A percentile compares a stretch with the other conserved stretches of the same genome.
Evolutionary conservation across 306 rosid species (phyloP).

Genomic region (Sicyos baderoa): DNA sequence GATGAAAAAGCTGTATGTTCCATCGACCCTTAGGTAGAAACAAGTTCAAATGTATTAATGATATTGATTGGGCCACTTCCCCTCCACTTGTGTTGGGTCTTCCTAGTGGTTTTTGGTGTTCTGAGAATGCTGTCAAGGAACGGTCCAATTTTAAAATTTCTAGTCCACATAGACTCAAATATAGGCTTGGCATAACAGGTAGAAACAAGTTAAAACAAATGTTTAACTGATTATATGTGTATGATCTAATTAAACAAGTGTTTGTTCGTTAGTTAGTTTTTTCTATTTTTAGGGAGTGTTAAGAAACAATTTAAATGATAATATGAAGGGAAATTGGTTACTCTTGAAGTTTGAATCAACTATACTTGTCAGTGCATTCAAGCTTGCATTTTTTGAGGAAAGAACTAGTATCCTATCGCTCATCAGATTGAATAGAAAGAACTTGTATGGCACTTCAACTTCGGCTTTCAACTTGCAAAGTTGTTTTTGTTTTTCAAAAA

Average conservation of each 20-base stretch:
- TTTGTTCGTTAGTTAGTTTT: background rate
- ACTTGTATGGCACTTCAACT: background rate
- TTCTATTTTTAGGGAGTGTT: background rate
- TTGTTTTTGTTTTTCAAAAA: background rate
- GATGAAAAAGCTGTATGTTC: slow-evolving; percentile 83
- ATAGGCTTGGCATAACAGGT: background rate
- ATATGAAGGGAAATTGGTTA: background rate
- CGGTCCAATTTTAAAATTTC: background rate
- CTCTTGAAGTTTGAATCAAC: background rate
- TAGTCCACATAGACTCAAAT: background rate
- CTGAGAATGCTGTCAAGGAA: background rate
- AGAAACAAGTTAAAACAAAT: too few relatives aligned
- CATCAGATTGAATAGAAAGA: background rate
- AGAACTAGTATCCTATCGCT: background rate
- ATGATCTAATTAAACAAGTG: too few relatives aligned
- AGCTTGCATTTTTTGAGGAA: background rate
- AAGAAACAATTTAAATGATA: background rate
- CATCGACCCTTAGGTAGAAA: slow-evolving; percentile 16
- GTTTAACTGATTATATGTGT: too few relatives aligned
- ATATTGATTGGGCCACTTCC: background rate
- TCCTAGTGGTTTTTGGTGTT: background rate
- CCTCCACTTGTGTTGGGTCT: background rate
- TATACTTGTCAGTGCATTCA: background rate
- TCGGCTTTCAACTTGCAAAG: slow-evolving; percentile 3
- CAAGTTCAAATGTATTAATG: background rate